phyloP scores from a whole-genome alignment of 352 stramenopile species.

The Pythium volutum region DNA sequence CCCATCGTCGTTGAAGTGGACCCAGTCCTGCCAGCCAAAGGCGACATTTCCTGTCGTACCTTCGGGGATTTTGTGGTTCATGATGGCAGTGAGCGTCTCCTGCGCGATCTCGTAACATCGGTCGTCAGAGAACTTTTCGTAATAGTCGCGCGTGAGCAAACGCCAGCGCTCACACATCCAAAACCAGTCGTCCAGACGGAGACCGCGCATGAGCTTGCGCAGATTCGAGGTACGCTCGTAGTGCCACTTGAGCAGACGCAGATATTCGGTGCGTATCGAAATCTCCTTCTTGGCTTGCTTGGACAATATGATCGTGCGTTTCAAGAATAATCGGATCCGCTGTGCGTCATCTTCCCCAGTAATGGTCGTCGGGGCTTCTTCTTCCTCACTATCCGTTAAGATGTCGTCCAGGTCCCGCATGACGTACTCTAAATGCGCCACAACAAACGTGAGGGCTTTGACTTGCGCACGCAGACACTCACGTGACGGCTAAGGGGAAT shows the following conservation, averaged over 20 bases:
- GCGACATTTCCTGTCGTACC: background rate
- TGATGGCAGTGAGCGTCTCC: background rate
- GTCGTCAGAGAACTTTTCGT: background rate
- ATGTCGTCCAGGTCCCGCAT: no score
- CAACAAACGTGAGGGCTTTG: background rate
- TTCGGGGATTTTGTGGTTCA: no score
- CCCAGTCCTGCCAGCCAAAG: constrained; percentile 1
- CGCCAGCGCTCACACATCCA: constrained; percentile 10
- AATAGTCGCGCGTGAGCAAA: background rate
- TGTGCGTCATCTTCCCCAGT: background rate
- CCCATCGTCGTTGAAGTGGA: background rate
- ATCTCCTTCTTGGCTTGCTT: background rate
- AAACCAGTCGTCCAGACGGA: constrained; percentile 4
- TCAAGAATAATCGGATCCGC: background rate
- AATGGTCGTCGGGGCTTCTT: background rate
- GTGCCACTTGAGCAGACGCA: background rate
- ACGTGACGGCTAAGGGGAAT: background rate
- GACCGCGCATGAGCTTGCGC: background rate
- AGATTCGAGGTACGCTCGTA: background rate
- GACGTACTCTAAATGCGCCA: background rate
- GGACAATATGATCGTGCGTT: background rate
- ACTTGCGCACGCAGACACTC: background rate
- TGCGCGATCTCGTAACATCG: background rate
- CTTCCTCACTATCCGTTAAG: background rate
- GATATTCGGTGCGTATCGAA: background rate